Evolutionary conservation across 2,329 filamentous ascomycete genomes (phyloP).

Genomic region (Colletotrichum tabaci): DNA sequence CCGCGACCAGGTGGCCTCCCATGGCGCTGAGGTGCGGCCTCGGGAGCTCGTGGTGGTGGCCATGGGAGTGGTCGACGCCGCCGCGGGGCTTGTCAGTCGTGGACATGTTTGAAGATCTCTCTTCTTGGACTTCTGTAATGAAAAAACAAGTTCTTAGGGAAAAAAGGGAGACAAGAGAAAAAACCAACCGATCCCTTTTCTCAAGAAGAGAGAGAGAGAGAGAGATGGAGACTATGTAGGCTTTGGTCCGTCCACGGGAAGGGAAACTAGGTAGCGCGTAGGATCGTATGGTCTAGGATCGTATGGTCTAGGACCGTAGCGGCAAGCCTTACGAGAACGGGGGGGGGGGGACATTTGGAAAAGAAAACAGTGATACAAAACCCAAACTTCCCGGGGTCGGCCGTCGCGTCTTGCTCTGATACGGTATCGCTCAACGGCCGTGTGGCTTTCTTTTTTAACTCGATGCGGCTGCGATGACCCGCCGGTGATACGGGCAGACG

Average conservation of each 20-base stretch:
- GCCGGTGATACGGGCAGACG: neutral
- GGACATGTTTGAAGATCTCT: neutral
- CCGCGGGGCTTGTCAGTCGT: neutral
- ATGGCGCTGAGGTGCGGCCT: slow-evolving; percentile 5
- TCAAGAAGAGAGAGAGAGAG: neutral
- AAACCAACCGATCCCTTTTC: too few species aligned
- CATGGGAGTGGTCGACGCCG: neutral
- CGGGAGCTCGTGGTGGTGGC: neutral
- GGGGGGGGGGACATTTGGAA: neutral
- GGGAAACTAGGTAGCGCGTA: too few species aligned
- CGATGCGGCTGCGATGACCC: neutral
- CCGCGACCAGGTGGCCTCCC: slow-evolving; percentile 51
- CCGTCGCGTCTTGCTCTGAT: neutral
- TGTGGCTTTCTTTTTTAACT: slow-evolving; percentile 6
- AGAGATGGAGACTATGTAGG: slow-evolving; percentile 2
- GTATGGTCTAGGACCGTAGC: neutral
- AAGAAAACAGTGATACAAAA: neutral
- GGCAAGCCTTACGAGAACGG: neutral
- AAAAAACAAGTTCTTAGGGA: too few species aligned
- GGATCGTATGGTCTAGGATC: too few species aligned
- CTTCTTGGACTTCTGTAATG: too few species aligned
- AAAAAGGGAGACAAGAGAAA: neutral
- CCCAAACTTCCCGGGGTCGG: neutral
- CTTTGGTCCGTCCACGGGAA: neutral
- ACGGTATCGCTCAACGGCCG: neutral